Conservation (phyloP, 441 rosid genomes). For the Croton laevigatus region DNA sequence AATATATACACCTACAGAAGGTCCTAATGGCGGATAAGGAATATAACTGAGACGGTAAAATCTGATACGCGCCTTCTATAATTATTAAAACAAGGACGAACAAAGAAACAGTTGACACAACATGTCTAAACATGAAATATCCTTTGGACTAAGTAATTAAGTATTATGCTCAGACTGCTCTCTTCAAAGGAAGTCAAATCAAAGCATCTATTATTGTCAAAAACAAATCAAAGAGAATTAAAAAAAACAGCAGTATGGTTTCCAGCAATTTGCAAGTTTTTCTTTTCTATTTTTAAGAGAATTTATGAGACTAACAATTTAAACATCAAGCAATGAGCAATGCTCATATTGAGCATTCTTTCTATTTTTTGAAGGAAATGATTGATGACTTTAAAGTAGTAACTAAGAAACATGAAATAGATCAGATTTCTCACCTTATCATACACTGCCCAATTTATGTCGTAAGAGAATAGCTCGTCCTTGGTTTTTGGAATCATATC, state of each 20-base stretch:
- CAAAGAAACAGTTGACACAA: neutral
- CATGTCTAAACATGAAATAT: neutral
- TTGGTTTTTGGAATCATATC: conserved; percentile 98
- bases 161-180: neutral
- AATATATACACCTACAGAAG: neutral
- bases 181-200: neutral
- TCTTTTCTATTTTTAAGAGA: neutral
- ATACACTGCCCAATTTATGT: conserved; percentile 89
- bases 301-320: neutral
- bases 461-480: conserved; percentile 88
- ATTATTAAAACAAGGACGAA: neutral
- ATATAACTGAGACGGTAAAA: neutral
- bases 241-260: neutral
- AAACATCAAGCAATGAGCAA: neutral
- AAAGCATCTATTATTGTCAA: neutral
- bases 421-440: conserved; percentile 60
- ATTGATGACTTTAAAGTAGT: neutral
- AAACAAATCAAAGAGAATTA: neutral
- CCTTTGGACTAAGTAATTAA: neutral
- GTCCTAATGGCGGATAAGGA: neutral
- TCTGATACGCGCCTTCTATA: neutral
- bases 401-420: neutral
- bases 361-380: neutral
- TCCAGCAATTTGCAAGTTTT: neutral
- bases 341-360: neutral